Conservation (phyloP, 768 basidiomycete genomes). For the Hydnomerulius pinastri region DNA sequence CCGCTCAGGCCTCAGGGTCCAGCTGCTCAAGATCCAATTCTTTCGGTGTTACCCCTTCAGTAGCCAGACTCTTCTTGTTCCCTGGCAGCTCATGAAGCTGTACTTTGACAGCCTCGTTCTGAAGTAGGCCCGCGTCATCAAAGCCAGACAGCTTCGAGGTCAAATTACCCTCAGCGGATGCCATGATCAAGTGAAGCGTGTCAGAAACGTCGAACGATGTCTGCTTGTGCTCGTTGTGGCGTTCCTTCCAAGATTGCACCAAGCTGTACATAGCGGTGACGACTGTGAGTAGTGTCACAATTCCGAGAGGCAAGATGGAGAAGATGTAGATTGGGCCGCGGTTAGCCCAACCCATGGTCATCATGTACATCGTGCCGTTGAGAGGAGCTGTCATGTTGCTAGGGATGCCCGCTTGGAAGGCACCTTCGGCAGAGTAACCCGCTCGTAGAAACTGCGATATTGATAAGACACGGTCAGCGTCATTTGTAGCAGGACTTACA, state of each 20-base stretch:
- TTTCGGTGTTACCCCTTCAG: no score
- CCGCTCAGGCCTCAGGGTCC: no score
- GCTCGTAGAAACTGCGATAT: slow-evolving; percentile 4
- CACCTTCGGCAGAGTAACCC: background rate
- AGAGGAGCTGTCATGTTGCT: background rate
- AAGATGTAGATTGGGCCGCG: background rate
- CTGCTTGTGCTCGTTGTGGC: background rate
- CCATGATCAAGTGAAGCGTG: slow-evolving; percentile 7
- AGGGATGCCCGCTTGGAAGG: background rate
- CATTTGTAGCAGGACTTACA: slow-evolving; percentile 8
- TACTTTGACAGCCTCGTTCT: background rate
- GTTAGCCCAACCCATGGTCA: slow-evolving; percentile 2
- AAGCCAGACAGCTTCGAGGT: background rate
- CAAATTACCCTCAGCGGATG: background rate
- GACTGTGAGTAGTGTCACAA: background rate
- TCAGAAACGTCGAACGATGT: slow-evolving; percentile 1
- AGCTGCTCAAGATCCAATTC: no score
- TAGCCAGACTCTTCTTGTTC: background rate
- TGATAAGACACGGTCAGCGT: no score
- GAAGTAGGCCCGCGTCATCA: background rate
- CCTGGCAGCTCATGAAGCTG: background rate
- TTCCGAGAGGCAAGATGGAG: slow-evolving; percentile 1
- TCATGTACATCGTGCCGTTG: slow-evolving; percentile 2
- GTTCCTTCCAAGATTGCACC: background rate
- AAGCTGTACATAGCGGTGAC: background rate